phyloP scores from a whole-genome alignment of 2,329 filamentous ascomycete genomes.

The Chaetomium olivaceum region DNA sequence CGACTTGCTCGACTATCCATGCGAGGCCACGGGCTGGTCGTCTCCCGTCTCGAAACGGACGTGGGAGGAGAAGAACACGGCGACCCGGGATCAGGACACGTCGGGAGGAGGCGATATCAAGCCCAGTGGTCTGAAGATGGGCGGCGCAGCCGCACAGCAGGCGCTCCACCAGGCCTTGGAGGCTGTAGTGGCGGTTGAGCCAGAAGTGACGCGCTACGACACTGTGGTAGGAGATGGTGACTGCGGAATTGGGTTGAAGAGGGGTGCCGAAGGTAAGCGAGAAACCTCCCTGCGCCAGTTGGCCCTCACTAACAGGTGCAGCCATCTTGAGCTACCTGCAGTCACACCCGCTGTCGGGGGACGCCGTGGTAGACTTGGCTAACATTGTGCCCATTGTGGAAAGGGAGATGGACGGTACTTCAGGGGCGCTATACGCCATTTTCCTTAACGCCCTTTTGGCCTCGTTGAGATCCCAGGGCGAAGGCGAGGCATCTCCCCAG shows the following conservation, averaged over 20 bases:
- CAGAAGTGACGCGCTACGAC: conserved; percentile 71
- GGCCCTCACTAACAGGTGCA: conserved; percentile 35
- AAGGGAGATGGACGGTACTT: conserved; percentile 62
- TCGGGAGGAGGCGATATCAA: conserved; percentile 39
- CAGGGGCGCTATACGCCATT: conserved; percentile 69
- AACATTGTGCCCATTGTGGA: conserved; percentile 57
- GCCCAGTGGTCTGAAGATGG: conserved; percentile 53
- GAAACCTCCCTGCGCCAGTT: not conserved
- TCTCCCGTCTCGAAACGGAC: conserved; percentile 62
- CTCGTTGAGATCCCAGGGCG: conserved; percentile 50
- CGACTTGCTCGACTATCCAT: conserved; percentile 68
- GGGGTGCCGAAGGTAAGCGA: conserved; percentile 72
- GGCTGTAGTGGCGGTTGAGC: conserved; percentile 64
- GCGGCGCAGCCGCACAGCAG: conserved; percentile 51
- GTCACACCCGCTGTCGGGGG: conserved; percentile 49
- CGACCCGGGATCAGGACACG: conserved; percentile 46
- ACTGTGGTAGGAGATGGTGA: conserved; percentile 89
- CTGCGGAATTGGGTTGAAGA: conserved; percentile 82
- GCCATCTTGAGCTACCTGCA: conserved; percentile 55
- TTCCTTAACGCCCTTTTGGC: conserved; percentile 84
- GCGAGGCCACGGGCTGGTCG: conserved; percentile 70
- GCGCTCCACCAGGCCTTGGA: conserved; percentile 60
- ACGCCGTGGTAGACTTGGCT: conserved; percentile 55
- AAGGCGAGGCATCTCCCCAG: conserved; percentile 44
- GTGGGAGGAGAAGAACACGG: conserved; percentile 60